These are phyloP conservation scores for Triangularia verruculosa DNA, from an alignment of 2,329 filamentous ascomycete species.

Conservation along the genomic window DNA sequence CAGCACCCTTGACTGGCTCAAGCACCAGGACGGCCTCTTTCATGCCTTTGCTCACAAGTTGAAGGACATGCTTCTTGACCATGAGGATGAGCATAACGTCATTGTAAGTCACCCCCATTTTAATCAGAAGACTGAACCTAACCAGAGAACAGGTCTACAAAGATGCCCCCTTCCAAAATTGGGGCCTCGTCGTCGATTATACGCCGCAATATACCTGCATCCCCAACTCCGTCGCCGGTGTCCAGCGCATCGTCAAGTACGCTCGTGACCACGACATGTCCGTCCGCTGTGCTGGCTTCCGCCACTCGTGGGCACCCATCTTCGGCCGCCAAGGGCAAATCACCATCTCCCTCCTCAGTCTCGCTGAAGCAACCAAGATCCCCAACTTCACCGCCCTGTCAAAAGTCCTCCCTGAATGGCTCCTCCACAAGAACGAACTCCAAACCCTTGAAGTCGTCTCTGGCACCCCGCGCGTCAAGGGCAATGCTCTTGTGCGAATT, in stretches of 20 bases:
- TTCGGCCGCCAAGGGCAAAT: slow-evolving; percentile 41
- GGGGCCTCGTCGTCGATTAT: slow-evolving; percentile 40
- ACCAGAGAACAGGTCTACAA: slow-evolving; percentile 31
- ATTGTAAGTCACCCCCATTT: slow-evolving; percentile 7
- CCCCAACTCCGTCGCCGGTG: slow-evolving; percentile 39
- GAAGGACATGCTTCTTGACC: slow-evolving; percentile 4
- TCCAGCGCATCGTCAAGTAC: slow-evolving; percentile 41
- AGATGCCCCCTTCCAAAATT: slow-evolving; percentile 39
- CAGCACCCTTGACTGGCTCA: neutral
- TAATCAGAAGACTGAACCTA: neutral
- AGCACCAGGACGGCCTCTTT: slow-evolving; percentile 3
- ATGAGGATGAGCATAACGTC: neutral
- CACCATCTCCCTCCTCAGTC: slow-evolving; percentile 41
- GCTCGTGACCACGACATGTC: slow-evolving; percentile 35
- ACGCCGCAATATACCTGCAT: slow-evolving; percentile 41
- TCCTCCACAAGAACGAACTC: slow-evolving; percentile 33
- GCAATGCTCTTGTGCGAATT: slow-evolving; percentile 37
- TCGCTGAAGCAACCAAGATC: slow-evolving; percentile 36
- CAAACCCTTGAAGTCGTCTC: slow-evolving; percentile 38
- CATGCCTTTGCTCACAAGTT: slow-evolving; percentile 1
- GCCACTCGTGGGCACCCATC: slow-evolving; percentile 42
- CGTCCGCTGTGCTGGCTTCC: slow-evolving; percentile 42
- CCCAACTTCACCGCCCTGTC: slow-evolving; percentile 37
- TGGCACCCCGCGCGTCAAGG: slow-evolving; percentile 29
- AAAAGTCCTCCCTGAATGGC: slow-evolving; percentile 27